phyloP scores from a whole-genome alignment of 345 rosid species.

The Eucalyptus sideroxylon region DNA sequence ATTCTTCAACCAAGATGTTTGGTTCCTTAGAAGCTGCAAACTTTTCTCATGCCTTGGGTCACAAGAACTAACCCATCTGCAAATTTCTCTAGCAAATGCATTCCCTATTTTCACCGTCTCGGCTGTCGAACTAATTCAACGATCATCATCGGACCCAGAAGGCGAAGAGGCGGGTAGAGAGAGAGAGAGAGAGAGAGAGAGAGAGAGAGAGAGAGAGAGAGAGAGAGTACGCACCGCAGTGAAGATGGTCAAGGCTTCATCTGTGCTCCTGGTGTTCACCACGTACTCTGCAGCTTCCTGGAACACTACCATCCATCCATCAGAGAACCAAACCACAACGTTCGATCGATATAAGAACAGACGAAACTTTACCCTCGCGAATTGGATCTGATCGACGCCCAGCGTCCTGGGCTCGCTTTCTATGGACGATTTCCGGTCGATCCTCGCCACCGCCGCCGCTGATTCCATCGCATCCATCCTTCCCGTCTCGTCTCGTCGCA shows the following conservation, averaged over 20 bases:
- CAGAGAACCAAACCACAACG: neutral
- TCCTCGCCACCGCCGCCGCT: neutral
- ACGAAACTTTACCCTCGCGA: neutral
- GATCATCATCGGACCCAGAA: neutral
- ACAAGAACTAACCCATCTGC: neutral
- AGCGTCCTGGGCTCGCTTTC: slow-evolving; percentile 5
- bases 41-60: neutral
- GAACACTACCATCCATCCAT: neutral
- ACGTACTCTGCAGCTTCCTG: neutral
- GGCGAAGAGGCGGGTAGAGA: neutral
- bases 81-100: neutral
- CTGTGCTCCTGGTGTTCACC: neutral
- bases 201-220: neutral
- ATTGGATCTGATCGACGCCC: neutral
- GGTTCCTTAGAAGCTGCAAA: neutral
- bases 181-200: neutral
- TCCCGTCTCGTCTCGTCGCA: neutral
- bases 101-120: neutral
- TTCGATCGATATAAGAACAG: neutral
- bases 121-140: neutral
- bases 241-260: neutral
- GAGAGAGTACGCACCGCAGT: neutral
- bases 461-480: neutral
- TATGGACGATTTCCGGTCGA: neutral
- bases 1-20: neutral